Base-by-base conservation (phyloP, 768 basidiomycete genomes). In the Rhodotorula diobovata region DNA sequence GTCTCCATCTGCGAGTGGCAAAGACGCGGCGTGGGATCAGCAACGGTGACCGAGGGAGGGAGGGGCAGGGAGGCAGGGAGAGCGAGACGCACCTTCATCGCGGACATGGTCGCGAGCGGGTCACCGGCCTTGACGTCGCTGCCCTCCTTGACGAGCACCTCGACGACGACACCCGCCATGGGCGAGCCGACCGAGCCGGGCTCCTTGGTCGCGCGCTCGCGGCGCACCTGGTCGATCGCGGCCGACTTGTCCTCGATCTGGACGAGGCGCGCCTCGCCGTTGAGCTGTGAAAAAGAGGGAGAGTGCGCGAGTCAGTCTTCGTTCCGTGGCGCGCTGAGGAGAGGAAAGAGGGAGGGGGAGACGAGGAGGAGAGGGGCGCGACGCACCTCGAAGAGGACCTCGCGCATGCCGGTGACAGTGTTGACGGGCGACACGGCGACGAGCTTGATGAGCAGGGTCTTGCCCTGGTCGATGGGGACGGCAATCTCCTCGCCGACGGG, bases 101-200 rank as follows among this genome's bases (percentile, higher is more conserved):
- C 65, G n/a, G 34, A 67, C 30, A 48, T 30, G 32, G 34, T 37
- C 34, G 60, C 60, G 20, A 73, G 61, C 68, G 95, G 93, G 83
- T 99, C 96, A 61, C 96, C 96, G 82, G 93, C 95, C 87, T 89
- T 94, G 81, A 99, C 93, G 79, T 95, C 92, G 68, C 94, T 89
- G 34, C 93, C 93, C 81, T 98, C 96, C 83, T 96, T 95, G 70
- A 97, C 94, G 78, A 95, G 85, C 59, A 99, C 93, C 81, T 99
- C 96, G 28, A 99, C 90, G 65, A 98, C 93, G 61, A 98, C 95
- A 81, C 94, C 96, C 67, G 75, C 60, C 74, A 78, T 78, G 18
- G 76, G 72, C 37, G 69, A 92, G 65, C 94, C 96, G 72, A 98
- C 89, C n/a, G 91, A 93, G 75, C 96, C 95, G 70, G 95, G 94